A percentile compares a stretch with the other conserved stretches of the same genome.
Evolutionary conservation across 2,329 filamentous ascomycete species (phyloP).

Genomic region (Aspergillus sp.): DNA sequence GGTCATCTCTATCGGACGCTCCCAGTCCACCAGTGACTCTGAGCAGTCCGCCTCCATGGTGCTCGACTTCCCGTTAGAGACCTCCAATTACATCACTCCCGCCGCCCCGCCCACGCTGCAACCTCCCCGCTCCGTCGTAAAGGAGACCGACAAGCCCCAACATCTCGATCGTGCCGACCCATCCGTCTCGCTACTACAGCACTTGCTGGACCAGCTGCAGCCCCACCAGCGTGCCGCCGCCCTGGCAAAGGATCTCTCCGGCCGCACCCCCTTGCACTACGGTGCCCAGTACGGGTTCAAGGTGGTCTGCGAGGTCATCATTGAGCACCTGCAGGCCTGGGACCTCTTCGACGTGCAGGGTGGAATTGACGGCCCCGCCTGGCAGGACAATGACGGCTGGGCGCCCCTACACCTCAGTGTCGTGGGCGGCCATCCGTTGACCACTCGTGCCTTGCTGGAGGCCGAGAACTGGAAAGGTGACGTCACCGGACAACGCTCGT

Average conservation of each 20-base stretch:
- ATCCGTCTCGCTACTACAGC: conserved; percentile 58
- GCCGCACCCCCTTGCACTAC: conserved; percentile 81
- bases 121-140: conserved; percentile 54
- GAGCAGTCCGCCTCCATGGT: conserved; percentile 48
- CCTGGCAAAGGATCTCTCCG: conserved; percentile 64
- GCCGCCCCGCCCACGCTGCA: conserved; percentile 59
- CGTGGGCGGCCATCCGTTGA: conserved; percentile 79
- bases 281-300: conserved; percentile 92
- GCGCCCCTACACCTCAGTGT: conserved; percentile 88
- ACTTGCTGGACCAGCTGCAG: conserved; percentile 59
- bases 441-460: conserved; percentile 70
- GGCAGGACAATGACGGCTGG: conserved; percentile 89
- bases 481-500: conserved; percentile 50
- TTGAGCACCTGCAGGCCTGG: conserved; percentile 85
- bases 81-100: conserved; percentile 68
- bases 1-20: conserved; percentile 82
- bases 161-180: conserved; percentile 63
- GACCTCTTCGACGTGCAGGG: conserved; percentile 72
- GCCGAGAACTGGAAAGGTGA: conserved; percentile 68
- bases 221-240: conserved; percentile 61
- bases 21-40: conserved; percentile 48
- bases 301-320: conserved; percentile 77
- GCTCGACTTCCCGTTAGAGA: conserved; percentile 45
- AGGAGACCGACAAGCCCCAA: conserved; percentile 55
- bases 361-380: conserved; percentile 76